Base-by-base conservation (phyloP, 2,329 filamentous ascomycete genomes). In the Monosporascus sp. region DNA sequence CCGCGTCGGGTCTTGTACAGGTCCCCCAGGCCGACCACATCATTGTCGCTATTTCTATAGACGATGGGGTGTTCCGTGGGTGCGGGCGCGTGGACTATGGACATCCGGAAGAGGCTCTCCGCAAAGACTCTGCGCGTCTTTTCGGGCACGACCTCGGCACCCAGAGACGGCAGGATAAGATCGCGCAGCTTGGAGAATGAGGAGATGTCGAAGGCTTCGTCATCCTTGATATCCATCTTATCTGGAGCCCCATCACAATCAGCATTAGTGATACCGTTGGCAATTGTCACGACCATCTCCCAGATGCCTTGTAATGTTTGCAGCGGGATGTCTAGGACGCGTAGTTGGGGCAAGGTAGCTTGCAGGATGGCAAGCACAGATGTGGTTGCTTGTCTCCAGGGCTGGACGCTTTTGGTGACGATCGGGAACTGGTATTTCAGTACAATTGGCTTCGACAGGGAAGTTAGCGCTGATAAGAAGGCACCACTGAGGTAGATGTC, bases 361-460 rank as follows among this genome's bases (percentile, higher is more conserved):
- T 83, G 76, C 0, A 96, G 71, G 18, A 97, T 79, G 3, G 81
- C 77, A 18, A 96, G 72, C 1, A 82, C 79, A 0, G 86, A 84
- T 5, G 80, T 83, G 0, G 89, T 95, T 3, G 91, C 89, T 50
- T 87, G 84, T 56, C 83, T 84, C 94, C 94, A 99, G 0, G 92
- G 79, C 49, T 84, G 80, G 0, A 80, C 75, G 15, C 83, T 82
- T 64, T 86, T 91, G 17, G 89, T 89, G 53, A 84, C 80, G 15
- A 85, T 82, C 5, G 81, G 75, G 71, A 91, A 96, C 46, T 77
- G 75, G 66, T 97, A 97, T 65, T 97, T 97, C 24, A 90, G 79
- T 2, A 76, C 69, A 49, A 97, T 86, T 0, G 91, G 84, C 47
- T 76, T 81, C 17, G 80, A 79, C 2, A 97, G 75, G 24, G 88